Evolutionary conservation across 106 monocot species (phyloP).

Genomic region (Agapanthus africanus): DNA sequence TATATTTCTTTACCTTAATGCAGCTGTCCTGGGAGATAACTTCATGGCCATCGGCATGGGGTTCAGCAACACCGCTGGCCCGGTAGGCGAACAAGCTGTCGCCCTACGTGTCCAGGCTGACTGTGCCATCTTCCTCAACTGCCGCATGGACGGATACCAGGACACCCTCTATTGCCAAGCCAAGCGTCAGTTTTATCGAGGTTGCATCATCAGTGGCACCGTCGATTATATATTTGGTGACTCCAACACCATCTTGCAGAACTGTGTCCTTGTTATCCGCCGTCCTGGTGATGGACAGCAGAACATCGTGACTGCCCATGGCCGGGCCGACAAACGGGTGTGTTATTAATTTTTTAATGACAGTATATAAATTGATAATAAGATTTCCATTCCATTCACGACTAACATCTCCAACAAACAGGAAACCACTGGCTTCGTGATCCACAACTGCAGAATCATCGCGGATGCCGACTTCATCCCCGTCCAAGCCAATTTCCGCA

Average conservation of each 20-base stretch:
- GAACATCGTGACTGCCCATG: conserved; percentile 81
- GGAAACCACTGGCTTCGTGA: conserved; percentile 63
- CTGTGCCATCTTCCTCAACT: conserved; percentile 51
- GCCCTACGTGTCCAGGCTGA: conserved; percentile 58
- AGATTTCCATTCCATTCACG: too few relatives aligned
- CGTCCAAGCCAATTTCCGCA: conserved; percentile 20
- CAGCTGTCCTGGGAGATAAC: conserved; percentile 34
- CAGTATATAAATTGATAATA: too few relatives aligned
- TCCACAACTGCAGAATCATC: conserved; percentile 58
- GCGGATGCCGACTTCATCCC: conserved; percentile 33
- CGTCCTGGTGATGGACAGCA: conserved; percentile 65
- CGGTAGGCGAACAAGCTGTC: conserved; percentile 63
- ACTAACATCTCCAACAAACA: too few relatives aligned
- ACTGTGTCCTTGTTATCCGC: conserved; percentile 52
- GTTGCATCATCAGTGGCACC: conserved; percentile 74
- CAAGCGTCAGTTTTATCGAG: conserved; percentile 77
- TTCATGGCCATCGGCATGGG: conserved; percentile 54
- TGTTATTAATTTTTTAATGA: too few relatives aligned
- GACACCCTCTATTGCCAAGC: conserved; percentile 73
- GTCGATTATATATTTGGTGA: conserved; percentile 97
- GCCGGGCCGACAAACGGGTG: conserved; percentile 31
- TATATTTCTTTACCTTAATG: too few relatives aligned
- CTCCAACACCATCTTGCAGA: conserved; percentile 71
- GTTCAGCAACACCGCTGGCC: conserved; percentile 68
- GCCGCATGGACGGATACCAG: conserved; percentile 66